Base-by-base conservation (phyloP, 768 basidiomycete genomes). In the Lepiota brunneoincarnata region DNA sequence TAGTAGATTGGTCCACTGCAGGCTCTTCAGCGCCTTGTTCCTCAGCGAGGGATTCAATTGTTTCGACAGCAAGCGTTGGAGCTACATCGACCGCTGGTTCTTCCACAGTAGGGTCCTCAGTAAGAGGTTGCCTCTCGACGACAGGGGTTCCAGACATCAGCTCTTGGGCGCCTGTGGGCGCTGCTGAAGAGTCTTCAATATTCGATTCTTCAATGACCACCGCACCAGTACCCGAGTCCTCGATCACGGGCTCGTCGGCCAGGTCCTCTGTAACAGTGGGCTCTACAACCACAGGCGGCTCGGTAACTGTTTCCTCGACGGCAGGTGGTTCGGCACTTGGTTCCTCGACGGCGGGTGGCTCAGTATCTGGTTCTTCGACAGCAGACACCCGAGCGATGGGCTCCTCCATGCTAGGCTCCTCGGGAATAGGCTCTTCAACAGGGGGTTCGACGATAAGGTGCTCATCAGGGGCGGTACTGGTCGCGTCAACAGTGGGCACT, bases 101-200 rank as follows among this genome's bases (percentile, higher is more conserved):
- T 59, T n/a, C 61, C 20, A 56, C 56, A 34, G 49, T 40, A 37
- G 43, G 58, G 3, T 58, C 46, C 31, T 61, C 64, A n/a, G n/a
- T n/a, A 48, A 28, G 38, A 17, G 49, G 46, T 12, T 18, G 51
- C 26, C 54, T 48, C 31, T 31, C 39, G 20, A 49, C 23, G 11
- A 31, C 55, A 21, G 46, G 21, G 15, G 58, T 55, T 7, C 5
- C 20, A 9, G 35, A 31, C 20, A 10, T 9, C 23, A 21, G 21
- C 43, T 45, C 24, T 9, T 31, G 7, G 31, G 11, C 31, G n/a
- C n/a, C n/a, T n/a, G n/a, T n/a, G n/a, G n/a, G n/a, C n/a, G n/a
- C n/a, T n/a, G n/a, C n/a, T n/a, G n/a, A n/a, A n/a, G n/a, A n/a
- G n/a, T n/a, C n/a, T n/a, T n/a, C n/a, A n/a, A n/a, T n/a, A n/a